Base-by-base conservation (phyloP, 805 yeast genomes). In the Myxozyma vanderwaltii region DNA sequence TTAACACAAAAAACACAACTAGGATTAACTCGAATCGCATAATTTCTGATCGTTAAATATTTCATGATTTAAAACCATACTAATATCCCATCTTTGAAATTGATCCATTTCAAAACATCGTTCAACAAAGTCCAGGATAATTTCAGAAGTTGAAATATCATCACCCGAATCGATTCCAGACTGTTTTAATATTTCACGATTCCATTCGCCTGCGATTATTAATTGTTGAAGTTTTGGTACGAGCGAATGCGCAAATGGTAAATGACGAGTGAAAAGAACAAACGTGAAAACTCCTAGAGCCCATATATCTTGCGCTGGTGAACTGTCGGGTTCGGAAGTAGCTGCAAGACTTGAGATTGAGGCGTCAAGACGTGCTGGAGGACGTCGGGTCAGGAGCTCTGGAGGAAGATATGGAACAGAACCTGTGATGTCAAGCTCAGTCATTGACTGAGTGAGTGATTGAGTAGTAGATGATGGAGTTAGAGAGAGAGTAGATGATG, bases 401-500 rank as follows among this genome's bases (percentile, higher is more conserved):
- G 98, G 98, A 0, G 96, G 82, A 0, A 97, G 96, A 71, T 90
- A 91, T 0, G 97, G 97, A 33, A 91, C 76, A 1, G 96, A 91
- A 0, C 98, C 98, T 50, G 89, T 57, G 29, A 61, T 21, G 27
- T 52, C 64, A 15, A 61, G 53, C 26, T 60, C 65, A 27, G 45
- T 51, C 39, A 43, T 44, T 12, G 63, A 39, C 15, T 35, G 40
- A 35, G 40, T 47, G 8, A 47, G 19, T 19, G 50, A 19, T 5
- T 27, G 45, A 3, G 63, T 50, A 13, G 41, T 26, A 1, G 40
- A 36, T 13, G 43, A 38, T 8, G 43, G 43, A n/a, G 43, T n/a
- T 19, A 31, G 51, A 7, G 56, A 53, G 8, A 46, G 56, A 12
- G 21, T 29, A 10, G 56, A 21, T 23, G 56, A 35, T 2, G 56